phyloP scores from a whole-genome alignment of 371 early-diverging fungal species.

The Actinomucor elegans region DNA sequence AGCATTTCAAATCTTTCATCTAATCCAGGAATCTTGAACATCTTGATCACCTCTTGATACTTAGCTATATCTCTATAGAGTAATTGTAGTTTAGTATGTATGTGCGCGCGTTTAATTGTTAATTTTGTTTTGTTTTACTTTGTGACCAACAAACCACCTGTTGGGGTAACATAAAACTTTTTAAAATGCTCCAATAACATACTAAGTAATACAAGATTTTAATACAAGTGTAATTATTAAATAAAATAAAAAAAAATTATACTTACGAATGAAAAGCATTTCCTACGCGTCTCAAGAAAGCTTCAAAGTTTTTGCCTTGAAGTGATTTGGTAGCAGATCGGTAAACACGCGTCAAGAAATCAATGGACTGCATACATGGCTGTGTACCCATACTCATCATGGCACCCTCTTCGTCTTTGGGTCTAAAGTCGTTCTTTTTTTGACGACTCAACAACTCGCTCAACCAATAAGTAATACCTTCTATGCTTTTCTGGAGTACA shows the following conservation, averaged over 20 bases:
- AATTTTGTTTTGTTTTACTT: too few species aligned
- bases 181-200: slow-evolving; percentile 91
- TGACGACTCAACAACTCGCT: slow-evolving; percentile 62
- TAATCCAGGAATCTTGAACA: slow-evolving; percentile 74
- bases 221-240: neutral
- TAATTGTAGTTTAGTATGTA: neutral
- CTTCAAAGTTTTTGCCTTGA: slow-evolving; percentile 79
- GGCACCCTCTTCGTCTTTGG: slow-evolving; percentile 81
- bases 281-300: slow-evolving; percentile 79
- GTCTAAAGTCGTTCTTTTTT: slow-evolving; percentile 75
- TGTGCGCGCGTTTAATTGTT: neutral
- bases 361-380: slow-evolving; percentile 73
- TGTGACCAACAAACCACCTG: slow-evolving; percentile 85
- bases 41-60: slow-evolving; percentile 83
- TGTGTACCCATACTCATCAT: slow-evolving; percentile 74
- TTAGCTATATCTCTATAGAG: slow-evolving; percentile 81
- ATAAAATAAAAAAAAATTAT: too few species aligned
- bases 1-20: slow-evolving; percentile 88
- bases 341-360: slow-evolving; percentile 65
- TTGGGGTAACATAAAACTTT: slow-evolving; percentile 79
- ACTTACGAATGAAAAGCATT: slow-evolving; percentile 60
- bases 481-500: slow-evolving; percentile 77
- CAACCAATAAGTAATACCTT: slow-evolving; percentile 58
- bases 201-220: slow-evolving; percentile 34
- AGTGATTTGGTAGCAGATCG: slow-evolving; percentile 59